Percentiles rank a stretch among this genome's conserved stretches.
phyloP scores from a whole-genome alignment of 148 eudicot species.

The Linanthus parryae region DNA sequence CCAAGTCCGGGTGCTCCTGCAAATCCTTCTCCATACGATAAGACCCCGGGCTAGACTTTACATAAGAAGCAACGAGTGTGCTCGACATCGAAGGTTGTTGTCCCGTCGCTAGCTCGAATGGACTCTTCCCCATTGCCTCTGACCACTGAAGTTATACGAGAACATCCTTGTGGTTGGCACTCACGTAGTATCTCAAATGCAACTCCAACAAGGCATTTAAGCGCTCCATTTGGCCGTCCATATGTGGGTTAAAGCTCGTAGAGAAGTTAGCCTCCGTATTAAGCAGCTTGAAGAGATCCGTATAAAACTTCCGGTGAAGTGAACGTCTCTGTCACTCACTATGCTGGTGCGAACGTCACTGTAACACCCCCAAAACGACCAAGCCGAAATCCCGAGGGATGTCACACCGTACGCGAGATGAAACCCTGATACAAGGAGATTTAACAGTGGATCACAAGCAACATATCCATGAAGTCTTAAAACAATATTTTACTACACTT shows the following conservation, averaged over 20 bases:
- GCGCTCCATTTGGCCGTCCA: not conserved
- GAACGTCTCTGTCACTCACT: constrained; percentile 1
- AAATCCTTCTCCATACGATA: not conserved
- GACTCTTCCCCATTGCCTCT: not conserved
- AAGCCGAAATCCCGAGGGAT: no score
- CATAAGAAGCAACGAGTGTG: not conserved
- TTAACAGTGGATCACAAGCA: no score
- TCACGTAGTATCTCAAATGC: constrained; percentile 5
- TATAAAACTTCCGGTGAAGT: constrained; percentile 1
- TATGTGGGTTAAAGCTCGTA: not conserved
- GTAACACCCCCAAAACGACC: no score
- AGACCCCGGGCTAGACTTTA: not conserved
- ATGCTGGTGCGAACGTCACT: no score
- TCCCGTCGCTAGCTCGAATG: constrained; percentile 1
- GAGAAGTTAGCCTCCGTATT: not conserved
- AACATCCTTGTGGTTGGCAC: not conserved
- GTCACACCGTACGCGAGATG: no score
- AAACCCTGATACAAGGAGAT: no score
- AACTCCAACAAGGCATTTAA: not conserved
- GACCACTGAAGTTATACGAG: constrained; percentile 3
- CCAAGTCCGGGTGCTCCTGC: not conserved
- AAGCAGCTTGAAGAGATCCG: not conserved
- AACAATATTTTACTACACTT: no score
- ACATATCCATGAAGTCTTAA: no score
- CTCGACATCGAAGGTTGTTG: not conserved